Conservation (phyloP, 192 early-diverging fungal genomes). For the Podila epigama region DNA sequence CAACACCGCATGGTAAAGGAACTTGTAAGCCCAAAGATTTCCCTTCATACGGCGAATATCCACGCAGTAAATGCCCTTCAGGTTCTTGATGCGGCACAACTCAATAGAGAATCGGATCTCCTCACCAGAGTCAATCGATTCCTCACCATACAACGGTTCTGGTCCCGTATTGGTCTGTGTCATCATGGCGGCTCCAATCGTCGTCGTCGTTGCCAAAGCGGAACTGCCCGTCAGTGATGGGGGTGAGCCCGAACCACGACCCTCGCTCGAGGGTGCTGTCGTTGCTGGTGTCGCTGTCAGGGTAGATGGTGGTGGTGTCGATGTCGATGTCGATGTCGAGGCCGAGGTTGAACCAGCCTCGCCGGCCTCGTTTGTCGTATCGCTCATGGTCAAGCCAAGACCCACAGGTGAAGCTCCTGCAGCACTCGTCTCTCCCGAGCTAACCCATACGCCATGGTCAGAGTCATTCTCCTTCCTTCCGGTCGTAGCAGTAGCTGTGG, state of each 20-base stretch:
- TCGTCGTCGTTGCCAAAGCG: constrained; percentile 19
- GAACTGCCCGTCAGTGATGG: constrained; percentile 31
- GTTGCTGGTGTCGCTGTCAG: background rate
- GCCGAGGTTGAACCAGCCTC: too few species aligned
- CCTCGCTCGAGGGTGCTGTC: background rate
- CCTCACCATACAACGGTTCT: constrained; percentile 61
- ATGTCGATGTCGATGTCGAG: background rate
- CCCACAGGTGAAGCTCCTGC: background rate
- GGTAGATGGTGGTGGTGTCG: background rate
- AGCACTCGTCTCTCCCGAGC: constrained; percentile 11
- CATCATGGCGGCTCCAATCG: background rate
- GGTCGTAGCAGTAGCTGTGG: background rate
- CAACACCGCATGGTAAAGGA: constrained; percentile 69
- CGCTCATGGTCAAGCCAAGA: background rate
- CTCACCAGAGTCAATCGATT: constrained; percentile 68
- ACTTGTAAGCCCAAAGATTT: constrained; percentile 83
- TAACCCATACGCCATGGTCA: constrained; percentile 46
- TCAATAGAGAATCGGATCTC: constrained; percentile 92
- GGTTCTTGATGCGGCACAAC: constrained; percentile 90
- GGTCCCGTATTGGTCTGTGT: constrained; percentile 22
- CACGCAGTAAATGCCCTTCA: constrained; percentile 80
- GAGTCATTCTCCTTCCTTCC: constrained; percentile 33
- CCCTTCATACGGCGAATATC: constrained; percentile 78
- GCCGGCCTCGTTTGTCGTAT: too few species aligned
- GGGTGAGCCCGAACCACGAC: background rate